Evolutionary conservation across 768 basidiomycete species (phyloP).

Genomic region (Sporobolomyces roseus): DNA sequence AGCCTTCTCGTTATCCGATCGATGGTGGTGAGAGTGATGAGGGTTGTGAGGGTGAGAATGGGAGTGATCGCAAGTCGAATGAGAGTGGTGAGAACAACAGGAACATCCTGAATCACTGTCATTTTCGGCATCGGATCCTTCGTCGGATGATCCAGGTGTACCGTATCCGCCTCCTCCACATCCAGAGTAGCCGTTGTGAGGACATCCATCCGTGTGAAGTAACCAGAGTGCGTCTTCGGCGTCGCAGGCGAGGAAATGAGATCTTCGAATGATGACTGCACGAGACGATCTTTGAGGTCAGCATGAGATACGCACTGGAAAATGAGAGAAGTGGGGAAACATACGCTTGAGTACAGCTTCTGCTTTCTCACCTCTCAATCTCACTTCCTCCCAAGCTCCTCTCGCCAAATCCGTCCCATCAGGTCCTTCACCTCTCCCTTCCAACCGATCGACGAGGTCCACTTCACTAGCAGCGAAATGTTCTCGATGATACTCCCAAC

Average conservation of each 20-base stretch:
- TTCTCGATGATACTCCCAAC: slow-evolving; percentile 33
- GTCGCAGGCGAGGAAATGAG: slow-evolving; percentile 35
- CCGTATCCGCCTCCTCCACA: neutral
- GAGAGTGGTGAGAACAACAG: slow-evolving; percentile 24
- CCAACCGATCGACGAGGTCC: slow-evolving; percentile 32
- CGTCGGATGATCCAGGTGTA: slow-evolving; percentile 4
- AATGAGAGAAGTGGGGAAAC: neutral
- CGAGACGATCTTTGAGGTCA: neutral
- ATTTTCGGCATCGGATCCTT: slow-evolving; percentile 1
- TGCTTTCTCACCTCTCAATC: slow-evolving; percentile 32
- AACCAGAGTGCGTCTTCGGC: slow-evolving; percentile 41
- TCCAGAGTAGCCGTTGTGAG: slow-evolving; percentile 6
- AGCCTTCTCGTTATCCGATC: slow-evolving; percentile 5
- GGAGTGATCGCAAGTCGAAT: neutral
- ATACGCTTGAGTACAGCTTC: slow-evolving; percentile 34
- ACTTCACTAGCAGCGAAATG: slow-evolving; percentile 31
- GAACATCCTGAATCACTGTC: slow-evolving; percentile 6
- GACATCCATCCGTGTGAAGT: slow-evolving; percentile 18
- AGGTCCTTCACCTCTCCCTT: slow-evolving; percentile 31
- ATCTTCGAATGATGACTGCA: slow-evolving; percentile 31
- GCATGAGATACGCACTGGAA: too few species aligned
- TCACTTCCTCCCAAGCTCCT: slow-evolving; percentile 36
- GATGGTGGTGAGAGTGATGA: neutral
- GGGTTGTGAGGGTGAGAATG: slow-evolving; percentile 2
- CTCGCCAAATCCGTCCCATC: slow-evolving; percentile 15